Conservation (phyloP, 805 yeast species). For the Candida saitoana region DNA sequence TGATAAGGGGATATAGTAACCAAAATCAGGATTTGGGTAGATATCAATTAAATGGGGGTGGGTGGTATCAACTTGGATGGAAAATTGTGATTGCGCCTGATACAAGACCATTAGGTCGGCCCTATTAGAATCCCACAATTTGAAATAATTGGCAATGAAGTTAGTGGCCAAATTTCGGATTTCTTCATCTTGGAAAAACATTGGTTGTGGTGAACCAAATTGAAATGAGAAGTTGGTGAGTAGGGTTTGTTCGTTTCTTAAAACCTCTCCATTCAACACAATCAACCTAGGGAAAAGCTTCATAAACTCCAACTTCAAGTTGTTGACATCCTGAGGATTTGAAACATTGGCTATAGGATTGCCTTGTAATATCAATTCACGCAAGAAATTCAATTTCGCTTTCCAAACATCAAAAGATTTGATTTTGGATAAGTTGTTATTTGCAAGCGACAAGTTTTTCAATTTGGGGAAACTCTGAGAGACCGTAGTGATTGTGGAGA, state of each 20-base stretch:
- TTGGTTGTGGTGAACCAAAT: slow-evolving; percentile 48
- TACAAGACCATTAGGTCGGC: slow-evolving; percentile 66
- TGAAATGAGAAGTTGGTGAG: slow-evolving; percentile 52
- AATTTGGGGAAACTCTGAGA: slow-evolving; percentile 72
- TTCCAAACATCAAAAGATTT: slow-evolving; percentile 70
- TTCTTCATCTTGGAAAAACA: slow-evolving; percentile 78
- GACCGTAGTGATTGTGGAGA: slow-evolving; percentile 54
- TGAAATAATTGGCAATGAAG: slow-evolving; percentile 71
- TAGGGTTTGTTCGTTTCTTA: slow-evolving; percentile 70
- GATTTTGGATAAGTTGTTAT: slow-evolving; percentile 61
- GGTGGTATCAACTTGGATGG: slow-evolving; percentile 68
- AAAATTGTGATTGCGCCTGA: slow-evolving; percentile 80
- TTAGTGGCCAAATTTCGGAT: slow-evolving; percentile 69
- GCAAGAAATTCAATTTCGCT: slow-evolving; percentile 63
- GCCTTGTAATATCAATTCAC: slow-evolving; percentile 73
- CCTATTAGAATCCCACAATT: slow-evolving; percentile 80
- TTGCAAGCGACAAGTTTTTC: slow-evolving; percentile 73
- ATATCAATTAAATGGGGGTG: slow-evolving; percentile 47
- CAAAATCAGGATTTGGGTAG: slow-evolving; percentile 37
- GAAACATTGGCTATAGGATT: slow-evolving; percentile 61
- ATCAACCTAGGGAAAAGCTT: slow-evolving; percentile 74
- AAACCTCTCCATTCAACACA: slow-evolving; percentile 69
- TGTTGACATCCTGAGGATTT: slow-evolving; percentile 26
- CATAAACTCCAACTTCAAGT: slow-evolving; percentile 59
- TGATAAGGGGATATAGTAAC: slow-evolving; percentile 66